Conservation (phyloP, 257 asterid genomes). For the Scutellaria minor region DNA sequence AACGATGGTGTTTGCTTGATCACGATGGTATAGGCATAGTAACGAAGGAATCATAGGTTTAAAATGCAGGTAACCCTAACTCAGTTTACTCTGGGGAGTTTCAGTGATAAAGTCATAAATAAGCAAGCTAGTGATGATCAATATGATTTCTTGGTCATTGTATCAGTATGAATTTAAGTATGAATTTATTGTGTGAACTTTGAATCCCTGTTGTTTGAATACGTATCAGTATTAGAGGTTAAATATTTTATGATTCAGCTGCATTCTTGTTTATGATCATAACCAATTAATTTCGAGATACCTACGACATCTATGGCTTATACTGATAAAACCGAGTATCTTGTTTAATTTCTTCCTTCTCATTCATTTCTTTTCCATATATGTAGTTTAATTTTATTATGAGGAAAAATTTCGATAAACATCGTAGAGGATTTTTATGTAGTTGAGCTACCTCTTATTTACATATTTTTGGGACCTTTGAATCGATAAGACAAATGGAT, state of each 20-base stretch:
- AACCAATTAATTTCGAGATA: slow-evolving; percentile 16
- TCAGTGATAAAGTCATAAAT: slow-evolving; percentile 32
- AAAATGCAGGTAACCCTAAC: slow-evolving; percentile 56
- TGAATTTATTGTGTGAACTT: slow-evolving; percentile 14
- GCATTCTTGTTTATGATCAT: slow-evolving; percentile 7
- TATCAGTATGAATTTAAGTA: no score
- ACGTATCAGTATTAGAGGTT: slow-evolving; percentile 25
- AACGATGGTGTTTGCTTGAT: no score
- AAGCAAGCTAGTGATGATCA: neutral
- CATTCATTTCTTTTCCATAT: neutral
- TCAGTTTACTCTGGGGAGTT: slow-evolving; percentile 42
- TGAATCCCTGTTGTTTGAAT: slow-evolving; percentile 6
- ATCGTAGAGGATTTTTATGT: no score
- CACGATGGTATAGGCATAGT: no score
- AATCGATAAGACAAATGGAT: no score
- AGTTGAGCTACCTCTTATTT: no score
- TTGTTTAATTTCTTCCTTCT: neutral
- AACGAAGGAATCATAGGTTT: no score
- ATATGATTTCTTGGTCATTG: neutral
- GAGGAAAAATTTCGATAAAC: no score
- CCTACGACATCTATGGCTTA: neutral
- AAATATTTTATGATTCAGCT: slow-evolving; percentile 33
- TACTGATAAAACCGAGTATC: neutral
- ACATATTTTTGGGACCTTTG: no score
- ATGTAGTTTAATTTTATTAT: neutral